Conservation (phyloP, 2,329 filamentous ascomycete species). For the Ramularia collo-cygni region DNA sequence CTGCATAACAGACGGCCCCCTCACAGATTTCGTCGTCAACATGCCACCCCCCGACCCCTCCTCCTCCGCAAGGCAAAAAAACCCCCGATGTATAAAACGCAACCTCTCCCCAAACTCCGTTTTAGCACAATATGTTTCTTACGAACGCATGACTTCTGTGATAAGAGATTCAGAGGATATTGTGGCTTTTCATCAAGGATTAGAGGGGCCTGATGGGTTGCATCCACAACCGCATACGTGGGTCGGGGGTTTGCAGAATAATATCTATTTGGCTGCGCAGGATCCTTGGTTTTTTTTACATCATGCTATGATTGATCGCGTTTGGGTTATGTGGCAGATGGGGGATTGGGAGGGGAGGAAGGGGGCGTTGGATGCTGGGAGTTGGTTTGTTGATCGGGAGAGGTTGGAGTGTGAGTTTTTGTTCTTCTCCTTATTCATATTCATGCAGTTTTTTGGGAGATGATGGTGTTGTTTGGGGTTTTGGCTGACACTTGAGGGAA, state of each 20-base stretch:
- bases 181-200: neutral
- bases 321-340: neutral
- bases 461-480: neutral
- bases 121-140: no score
- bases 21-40: slow-evolving; percentile 40
- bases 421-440: no score
- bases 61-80: neutral
- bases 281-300: neutral
- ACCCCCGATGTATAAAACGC: no score
- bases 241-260: neutral
- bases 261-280: neutral
- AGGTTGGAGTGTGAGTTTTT: slow-evolving; percentile 33
- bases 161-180: neutral
- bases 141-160: no score
- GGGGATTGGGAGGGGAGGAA: neutral
- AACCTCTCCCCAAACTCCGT: no score
- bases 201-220: neutral
- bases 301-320: neutral
- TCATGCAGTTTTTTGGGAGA: no score
- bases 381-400: slow-evolving; percentile 34
- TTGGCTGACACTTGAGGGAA: neutral
- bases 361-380: neutral
- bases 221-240: neutral
- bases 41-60: slow-evolving; percentile 42
- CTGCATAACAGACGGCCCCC: slow-evolving; percentile 46